A percentile compares a stretch with the other conserved stretches of the same genome.
phyloP scores from a whole-genome alignment of 1,284 basidiomycete genomes.

The Puccinia polysora region DNA sequence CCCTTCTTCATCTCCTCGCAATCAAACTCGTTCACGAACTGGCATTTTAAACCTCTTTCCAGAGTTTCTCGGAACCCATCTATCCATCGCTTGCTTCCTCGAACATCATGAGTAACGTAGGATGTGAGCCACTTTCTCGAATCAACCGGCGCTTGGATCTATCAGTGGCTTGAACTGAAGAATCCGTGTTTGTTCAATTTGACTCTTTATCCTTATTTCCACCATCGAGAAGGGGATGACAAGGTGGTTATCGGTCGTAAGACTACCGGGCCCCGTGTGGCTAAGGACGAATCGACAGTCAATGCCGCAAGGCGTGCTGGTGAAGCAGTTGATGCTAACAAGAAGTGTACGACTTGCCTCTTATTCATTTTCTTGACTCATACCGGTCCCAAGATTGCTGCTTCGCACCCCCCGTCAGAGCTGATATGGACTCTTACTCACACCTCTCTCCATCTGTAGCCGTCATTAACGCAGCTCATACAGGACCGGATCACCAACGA shows the following conservation, averaged over 20 bases:
- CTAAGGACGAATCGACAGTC: constrained; percentile 16
- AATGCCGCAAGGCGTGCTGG: constrained; percentile 38
- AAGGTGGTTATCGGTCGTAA: constrained; percentile 36
- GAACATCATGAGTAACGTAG: too few relatives aligned
- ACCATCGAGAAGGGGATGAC: constrained; percentile 10
- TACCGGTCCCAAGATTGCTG: background rate
- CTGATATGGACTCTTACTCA: background rate
- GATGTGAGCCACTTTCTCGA: too few relatives aligned
- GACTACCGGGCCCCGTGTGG: constrained; percentile 14
- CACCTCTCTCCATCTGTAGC: background rate
- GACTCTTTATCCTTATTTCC: background rate
- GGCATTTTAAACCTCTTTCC: too few relatives aligned
- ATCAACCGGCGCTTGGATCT: too few relatives aligned
- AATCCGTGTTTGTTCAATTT: too few relatives aligned
- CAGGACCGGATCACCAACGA: constrained; percentile 36
- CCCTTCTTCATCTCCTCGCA: too few relatives aligned
- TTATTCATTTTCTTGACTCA: background rate
- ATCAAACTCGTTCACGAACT: too few relatives aligned
- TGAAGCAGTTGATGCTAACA: constrained; percentile 9
- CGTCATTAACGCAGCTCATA: constrained; percentile 19
- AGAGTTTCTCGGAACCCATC: too few relatives aligned
- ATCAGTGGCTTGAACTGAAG: too few relatives aligned
- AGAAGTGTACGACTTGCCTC: constrained; percentile 30
- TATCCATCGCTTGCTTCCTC: too few relatives aligned
- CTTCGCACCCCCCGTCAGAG: background rate